Evolutionary conservation across 2,329 filamentous ascomycete species (phyloP), one percentile per base, ranked within the genome.

Genomic region (Sordariomycetes sp.): DNA sequence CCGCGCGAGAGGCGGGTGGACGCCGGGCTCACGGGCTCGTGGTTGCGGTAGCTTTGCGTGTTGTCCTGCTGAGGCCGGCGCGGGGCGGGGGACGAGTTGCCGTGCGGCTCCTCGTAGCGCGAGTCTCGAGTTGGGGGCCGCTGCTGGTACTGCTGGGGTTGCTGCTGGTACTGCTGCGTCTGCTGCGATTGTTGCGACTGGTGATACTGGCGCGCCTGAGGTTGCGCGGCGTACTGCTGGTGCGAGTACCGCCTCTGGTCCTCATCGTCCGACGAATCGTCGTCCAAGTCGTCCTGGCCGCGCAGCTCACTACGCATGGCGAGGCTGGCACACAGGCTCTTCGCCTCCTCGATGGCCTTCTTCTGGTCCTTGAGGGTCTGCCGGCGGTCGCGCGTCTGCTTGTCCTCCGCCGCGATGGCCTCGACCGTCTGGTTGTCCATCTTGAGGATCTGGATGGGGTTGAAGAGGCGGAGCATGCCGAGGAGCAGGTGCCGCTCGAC

Each of bases 241-340:
- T 34, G 20, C 24, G 40, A 14, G 43, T 35, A 57, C 32, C 34
- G 24, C 22, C 40, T 20, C 48, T 16, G n/a, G 14, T 57, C 55
- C 48, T 57, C 55, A 2, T 57, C 55, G 2, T 40, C 48, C 43
- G 57, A 58, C 24, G 63, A 67, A 46, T 65, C 69, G 24, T 69
- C 69, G 46, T 67, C 66, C 20, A 70, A n/a, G 22, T 53, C 57
- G 24, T 58, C 57, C 50, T 54, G 55, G 0, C 66, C 68, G 6
- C 77, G 69, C 20, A 80, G 62, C 60, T 80, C 77, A 62, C 78
- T 79, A 46, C 78, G 70, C 77, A 80, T 79, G 8, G 78, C 77
- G 18, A 80, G 68, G 59, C 71, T 72, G 50, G 77, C 76, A 61
- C 77, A 79, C 24, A 79, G 74, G 54, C 72, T 74, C 57, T 73